Base-by-base conservation (phyloP, 805 yeast genomes). In the Candida khao-thaluensis region DNA sequence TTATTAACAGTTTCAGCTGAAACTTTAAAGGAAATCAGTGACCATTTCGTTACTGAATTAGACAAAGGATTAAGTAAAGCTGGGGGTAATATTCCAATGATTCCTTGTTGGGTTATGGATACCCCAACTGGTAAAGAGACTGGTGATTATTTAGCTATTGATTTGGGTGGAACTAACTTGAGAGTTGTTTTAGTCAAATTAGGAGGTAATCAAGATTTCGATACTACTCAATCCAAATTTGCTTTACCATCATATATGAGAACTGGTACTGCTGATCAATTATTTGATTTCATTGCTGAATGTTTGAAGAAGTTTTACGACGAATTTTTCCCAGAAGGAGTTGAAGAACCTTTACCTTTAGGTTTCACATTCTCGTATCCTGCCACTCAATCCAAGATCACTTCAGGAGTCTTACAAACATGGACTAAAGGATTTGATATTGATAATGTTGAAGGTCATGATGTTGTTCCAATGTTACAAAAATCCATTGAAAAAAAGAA, bases 351-450 rank as follows among this genome's bases (percentile, higher is more conserved):
- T 31, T 65, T 85, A 44, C 90, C 95, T 39, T 74, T 91, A 56
- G 98, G 99, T 35, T 91, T 91, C 77, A 91, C 98, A 26, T 91
- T 91, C 71, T 83, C 95, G 10, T 91, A 82, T 71, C 97, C 98
- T 15, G 85, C 86, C 29, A 71, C 84, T 29, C 99, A 91, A 68
- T 62, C 70, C 50, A 84, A 85, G 44, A 87, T 91, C 62, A 84
- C 87, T 71, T 72, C 76, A 51, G 99, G 98, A 63, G 59, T 84
- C 40, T 76, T 91, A 59, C 96, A 88, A 73, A 78, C 91, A 65
- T 91, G 98, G 98, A 91, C 98, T 47, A 91, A 91, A 71, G 99
- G 98, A 49, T 91, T 86, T 67, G 96, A 91, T 64, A 88, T 91
- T 52, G 84, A 77, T 43, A 87, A 83, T 43, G 96, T 91, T 41